Percentiles rank a stretch among this genome's conserved stretches.
Conservation (phyloP, 176 grass and related monocot genomes). For the Triticum timopheevii region DNA sequence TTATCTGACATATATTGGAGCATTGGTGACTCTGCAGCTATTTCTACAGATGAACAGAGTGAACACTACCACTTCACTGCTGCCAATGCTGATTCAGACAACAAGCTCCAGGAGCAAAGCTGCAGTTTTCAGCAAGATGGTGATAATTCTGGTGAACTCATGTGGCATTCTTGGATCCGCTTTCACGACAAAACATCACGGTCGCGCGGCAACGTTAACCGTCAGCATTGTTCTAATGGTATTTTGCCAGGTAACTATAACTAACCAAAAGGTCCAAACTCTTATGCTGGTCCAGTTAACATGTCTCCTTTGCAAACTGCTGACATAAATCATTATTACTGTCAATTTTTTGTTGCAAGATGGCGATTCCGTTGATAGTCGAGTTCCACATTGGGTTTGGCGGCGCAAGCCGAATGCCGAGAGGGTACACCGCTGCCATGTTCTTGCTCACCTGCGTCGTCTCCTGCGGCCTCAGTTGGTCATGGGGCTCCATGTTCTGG, state of each 20-base stretch:
- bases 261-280: background rate
- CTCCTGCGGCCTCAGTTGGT: slow-evolving; percentile 49
- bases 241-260: slow-evolving; percentile 53
- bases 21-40: slow-evolving; percentile 27
- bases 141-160: slow-evolving; percentile 39
- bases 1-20: slow-evolving; percentile 26
- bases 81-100: slow-evolving; percentile 41
- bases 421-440: slow-evolving; percentile 16
- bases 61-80: slow-evolving; percentile 29
- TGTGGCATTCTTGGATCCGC: slow-evolving; percentile 44
- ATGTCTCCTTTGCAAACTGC: background rate
- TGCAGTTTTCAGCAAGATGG: slow-evolving; percentile 21
- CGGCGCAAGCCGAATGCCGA: slow-evolving; percentile 29
- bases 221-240: slow-evolving; percentile 30
- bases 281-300: background rate
- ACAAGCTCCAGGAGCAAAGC: slow-evolving; percentile 29
- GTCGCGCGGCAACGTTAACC: slow-evolving; percentile 20
- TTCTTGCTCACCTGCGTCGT: slow-evolving; percentile 42
- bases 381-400: slow-evolving; percentile 32
- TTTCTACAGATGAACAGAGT: slow-evolving; percentile 33
- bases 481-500: slow-evolving; percentile 52
- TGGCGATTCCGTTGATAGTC: slow-evolving; percentile 33
- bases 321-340: background rate
- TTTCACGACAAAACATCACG: slow-evolving; percentile 26
- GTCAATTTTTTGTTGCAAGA: slow-evolving; percentile 29